Base-by-base conservation (phyloP, 2,329 filamentous ascomycete genomes). In the Stachybotrys echinatus region DNA sequence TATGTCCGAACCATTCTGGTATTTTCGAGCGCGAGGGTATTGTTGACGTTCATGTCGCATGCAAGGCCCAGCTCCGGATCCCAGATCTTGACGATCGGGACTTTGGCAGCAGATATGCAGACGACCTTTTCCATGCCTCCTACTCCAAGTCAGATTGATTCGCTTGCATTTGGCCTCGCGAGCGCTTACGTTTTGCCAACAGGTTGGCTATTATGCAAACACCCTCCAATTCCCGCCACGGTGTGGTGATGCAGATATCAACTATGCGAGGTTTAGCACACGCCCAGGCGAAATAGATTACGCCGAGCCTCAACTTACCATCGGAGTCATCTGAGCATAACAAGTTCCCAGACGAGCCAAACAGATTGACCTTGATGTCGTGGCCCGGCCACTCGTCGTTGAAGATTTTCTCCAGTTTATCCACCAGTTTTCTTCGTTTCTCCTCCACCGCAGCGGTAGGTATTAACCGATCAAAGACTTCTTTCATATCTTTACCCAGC, bases 31-130 rank as follows among this genome's bases (percentile, higher is more conserved):
- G 94, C 94, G 48, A 95, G 71, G 1, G 92, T 94, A 61, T 97
- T 99, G 74, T 99, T 99, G 72, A 99, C 92, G 60, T 99, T 99
- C 87, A 99, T 94, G 65, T 99, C 94, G 67, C 92, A 96, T 17
- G 91, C 88, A 47, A 99, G 76, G 56, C 85, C 77, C 50, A 96
- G 76, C 66, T 96, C 90, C 3, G 94, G 94, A 66, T 99, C 94
- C 92, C 94, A 99, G 50, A 96, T 89, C 74, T 97, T 97, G 59
- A 99, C 94, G 62, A 99, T 99, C 4, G 94, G 92, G 14, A 99
- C 94, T 70, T 96, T 97, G 52, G 94, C 94, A 40, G 88, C 89
- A 23, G 90, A 90, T 48, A 97, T 90, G 66, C 94, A 99, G 21
- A 96, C 88, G 1, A 99, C 91, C 61, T 89, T 89, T 67, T 97